Conservation (phyloP, 2,329 filamentous ascomycete genomes). For the Colletotrichum chrysophilum region DNA sequence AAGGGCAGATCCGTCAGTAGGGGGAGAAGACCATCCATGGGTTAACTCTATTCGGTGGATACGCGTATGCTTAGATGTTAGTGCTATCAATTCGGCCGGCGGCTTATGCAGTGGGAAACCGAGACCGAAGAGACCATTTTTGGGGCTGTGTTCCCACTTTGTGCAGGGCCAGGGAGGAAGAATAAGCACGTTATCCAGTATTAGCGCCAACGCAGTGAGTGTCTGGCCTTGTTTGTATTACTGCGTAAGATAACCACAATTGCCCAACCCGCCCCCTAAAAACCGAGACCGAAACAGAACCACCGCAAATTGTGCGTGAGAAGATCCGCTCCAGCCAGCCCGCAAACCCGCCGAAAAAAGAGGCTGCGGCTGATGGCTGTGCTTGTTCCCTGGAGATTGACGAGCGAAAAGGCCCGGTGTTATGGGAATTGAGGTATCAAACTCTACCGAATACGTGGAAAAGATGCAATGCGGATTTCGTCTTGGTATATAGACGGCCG, state of each 20-base stretch:
- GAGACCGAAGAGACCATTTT: constrained; percentile 1
- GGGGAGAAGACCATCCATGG: neutral
- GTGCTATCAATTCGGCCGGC: neutral
- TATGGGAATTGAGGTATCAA: neutral
- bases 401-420: neutral
- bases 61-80: neutral
- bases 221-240: neutral
- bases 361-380: neutral
- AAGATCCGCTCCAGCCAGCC: neutral
- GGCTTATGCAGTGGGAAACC: neutral
- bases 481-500: neutral
- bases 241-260: neutral
- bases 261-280: neutral
- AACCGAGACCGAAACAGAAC: constrained; percentile 8
- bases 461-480: neutral
- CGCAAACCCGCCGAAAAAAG: neutral
- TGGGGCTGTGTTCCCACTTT: neutral
- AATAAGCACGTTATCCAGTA: neutral
- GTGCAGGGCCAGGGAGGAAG: neutral
- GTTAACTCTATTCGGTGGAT: constrained; percentile 7
- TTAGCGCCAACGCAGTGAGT: neutral
- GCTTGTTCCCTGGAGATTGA: neutral
- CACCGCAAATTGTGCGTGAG: neutral
- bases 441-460: neutral
- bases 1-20: neutral